Evolutionary conservation across 768 basidiomycete species (phyloP).

Genomic region (Dioszegia crocea): DNA sequence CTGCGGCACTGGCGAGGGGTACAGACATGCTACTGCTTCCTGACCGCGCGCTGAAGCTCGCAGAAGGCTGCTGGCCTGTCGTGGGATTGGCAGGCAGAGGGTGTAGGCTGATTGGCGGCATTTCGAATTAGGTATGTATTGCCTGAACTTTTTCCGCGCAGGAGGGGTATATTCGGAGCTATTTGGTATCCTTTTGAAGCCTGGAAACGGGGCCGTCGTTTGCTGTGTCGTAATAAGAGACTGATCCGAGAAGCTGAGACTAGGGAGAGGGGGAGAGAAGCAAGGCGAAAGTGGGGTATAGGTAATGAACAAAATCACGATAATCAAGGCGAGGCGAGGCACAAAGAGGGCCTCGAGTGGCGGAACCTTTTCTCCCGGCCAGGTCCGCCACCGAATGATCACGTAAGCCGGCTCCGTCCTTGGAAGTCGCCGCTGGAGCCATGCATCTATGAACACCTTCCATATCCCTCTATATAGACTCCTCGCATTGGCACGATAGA

Average conservation of each 20-base stretch:
- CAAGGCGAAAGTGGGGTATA: neutral
- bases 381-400: no score
- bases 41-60: conserved; percentile 11
- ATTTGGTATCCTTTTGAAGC: neutral
- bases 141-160: neutral
- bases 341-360: no score
- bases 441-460: no score
- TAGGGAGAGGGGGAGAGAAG: neutral
- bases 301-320: neutral
- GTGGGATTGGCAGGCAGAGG: conserved; percentile 43
- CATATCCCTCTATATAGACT: no score
- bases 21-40: neutral
- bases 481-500: neutral
- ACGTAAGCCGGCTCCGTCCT: no score
- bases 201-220: neutral
- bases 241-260: neutral
- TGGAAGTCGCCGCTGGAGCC: no score
- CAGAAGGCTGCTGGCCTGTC: conserved; percentile 33
- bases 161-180: neutral
- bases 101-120: conserved; percentile 35
- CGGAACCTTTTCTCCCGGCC: neutral
- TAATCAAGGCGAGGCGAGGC: no score
- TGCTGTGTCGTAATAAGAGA: neutral
- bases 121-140: neutral
- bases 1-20: conserved; percentile 24